These are phyloP conservation scores for Trapa bicornis DNA, from an alignment of 345 rosid species.

Conservation along the genomic window DNA sequence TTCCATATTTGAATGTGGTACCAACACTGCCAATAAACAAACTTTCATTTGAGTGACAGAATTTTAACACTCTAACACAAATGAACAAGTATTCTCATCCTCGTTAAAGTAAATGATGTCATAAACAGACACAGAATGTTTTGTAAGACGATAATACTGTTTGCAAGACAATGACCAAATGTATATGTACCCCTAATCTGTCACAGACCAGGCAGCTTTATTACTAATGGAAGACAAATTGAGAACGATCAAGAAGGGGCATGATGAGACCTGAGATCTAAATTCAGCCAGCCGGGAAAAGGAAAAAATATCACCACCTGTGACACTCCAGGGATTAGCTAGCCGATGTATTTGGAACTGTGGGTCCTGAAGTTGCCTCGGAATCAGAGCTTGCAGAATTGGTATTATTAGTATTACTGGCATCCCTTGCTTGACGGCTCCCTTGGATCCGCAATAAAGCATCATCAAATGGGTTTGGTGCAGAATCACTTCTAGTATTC, in stretches of 20 bases:
- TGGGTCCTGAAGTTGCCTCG: conserved; percentile 35
- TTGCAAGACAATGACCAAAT: not conserved
- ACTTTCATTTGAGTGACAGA: not conserved
- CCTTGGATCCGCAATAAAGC: conserved; percentile 48
- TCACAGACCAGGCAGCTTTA: not conserved
- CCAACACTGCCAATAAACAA: not conserved
- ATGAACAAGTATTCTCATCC: not conserved
- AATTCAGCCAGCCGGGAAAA: not conserved
- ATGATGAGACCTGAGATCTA: not conserved
- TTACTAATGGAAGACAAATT: not conserved
- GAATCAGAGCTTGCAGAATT: conserved; percentile 31
- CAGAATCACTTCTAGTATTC: conserved; percentile 34
- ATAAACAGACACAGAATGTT: not conserved
- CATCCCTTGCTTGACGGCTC: conserved; percentile 28
- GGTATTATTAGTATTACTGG: conserved; percentile 13
- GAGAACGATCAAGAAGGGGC: not conserved
- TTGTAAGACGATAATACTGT: not conserved
- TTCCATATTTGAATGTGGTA: not conserved
- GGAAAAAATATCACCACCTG: conserved; percentile 23
- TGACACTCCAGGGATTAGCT: conserved; percentile 71
- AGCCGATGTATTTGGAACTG: conserved; percentile 75
- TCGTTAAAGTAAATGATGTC: not conserved
- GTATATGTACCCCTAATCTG: not conserved
- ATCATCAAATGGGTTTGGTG: conserved; percentile 52
- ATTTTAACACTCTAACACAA: not conserved